phyloP scores from a whole-genome alignment of 1,284 basidiomycete genomes.

The Cutaneotrichosporon mucoides region DNA sequence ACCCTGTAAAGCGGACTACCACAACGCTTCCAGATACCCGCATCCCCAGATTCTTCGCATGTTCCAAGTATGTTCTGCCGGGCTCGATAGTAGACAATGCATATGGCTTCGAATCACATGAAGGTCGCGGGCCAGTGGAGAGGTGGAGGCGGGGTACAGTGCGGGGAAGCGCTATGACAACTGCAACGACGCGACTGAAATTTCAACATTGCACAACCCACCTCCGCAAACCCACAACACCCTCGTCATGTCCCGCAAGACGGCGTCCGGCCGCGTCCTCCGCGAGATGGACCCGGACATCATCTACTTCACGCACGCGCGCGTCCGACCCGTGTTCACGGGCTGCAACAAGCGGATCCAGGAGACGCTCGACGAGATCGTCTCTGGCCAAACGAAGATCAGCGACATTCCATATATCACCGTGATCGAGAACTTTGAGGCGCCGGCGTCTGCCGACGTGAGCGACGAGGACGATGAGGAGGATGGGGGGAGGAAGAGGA shows the following conservation, averaged over 20 bases:
- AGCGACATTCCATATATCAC: conserved; percentile 20
- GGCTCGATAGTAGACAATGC: too few relatives aligned
- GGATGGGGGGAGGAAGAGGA: background rate
- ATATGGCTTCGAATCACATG: too few relatives aligned
- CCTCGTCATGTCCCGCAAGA: conserved; percentile 10
- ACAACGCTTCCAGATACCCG: too few relatives aligned
- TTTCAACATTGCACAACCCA: background rate
- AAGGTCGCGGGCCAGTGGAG: too few relatives aligned
- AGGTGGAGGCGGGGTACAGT: too few relatives aligned
- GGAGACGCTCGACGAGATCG: conserved; percentile 18
- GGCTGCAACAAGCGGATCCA: conserved; percentile 19
- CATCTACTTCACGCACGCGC: conserved; percentile 21
- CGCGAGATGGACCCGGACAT: conserved; percentile 14
- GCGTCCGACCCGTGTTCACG: conserved; percentile 17
- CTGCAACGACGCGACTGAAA: too few relatives aligned
- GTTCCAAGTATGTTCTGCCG: too few relatives aligned
- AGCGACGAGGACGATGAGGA: background rate
- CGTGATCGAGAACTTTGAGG: conserved; percentile 19
- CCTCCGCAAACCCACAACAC: too few relatives aligned
- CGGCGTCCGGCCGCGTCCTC: conserved; percentile 14
- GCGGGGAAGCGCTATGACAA: too few relatives aligned
- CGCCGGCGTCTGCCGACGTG: background rate
- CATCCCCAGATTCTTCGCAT: too few relatives aligned
- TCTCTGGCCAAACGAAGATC: conserved; percentile 10
- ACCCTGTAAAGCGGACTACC: too few relatives aligned